Conservation (phyloP, 164 flowering plant species). For the Vitis cinerea region DNA sequence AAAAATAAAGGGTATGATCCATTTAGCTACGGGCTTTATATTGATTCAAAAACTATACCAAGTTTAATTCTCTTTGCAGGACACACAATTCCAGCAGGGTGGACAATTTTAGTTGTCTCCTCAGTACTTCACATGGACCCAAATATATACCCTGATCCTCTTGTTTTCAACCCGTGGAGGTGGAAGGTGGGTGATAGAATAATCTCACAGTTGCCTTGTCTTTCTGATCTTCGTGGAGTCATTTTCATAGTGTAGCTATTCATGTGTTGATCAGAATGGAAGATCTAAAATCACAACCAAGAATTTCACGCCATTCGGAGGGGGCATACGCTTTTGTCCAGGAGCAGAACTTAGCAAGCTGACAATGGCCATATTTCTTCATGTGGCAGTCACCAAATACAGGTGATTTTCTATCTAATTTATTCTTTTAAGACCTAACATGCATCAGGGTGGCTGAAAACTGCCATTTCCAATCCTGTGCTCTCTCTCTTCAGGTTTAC, state of each 20-base stretch:
- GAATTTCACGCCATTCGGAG: constrained; percentile 25
- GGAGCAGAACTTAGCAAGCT: constrained; percentile 12
- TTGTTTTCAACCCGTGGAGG: constrained; percentile 30
- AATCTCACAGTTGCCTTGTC: too few species aligned
- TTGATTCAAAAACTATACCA: neutral
- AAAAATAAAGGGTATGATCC: constrained; percentile 4
- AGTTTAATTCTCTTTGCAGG: constrained; percentile 6
- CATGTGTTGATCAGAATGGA: too few species aligned
- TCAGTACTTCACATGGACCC: constrained; percentile 22
- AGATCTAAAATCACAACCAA: neutral
- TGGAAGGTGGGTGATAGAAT: constrained; percentile 23
- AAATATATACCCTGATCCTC: constrained; percentile 22
- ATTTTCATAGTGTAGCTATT: too few species aligned
- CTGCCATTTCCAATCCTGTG: too few species aligned
- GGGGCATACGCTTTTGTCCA: constrained; percentile 16
- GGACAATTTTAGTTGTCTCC: constrained; percentile 25
- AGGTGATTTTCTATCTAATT: constrained; percentile 8
- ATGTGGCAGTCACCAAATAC: constrained; percentile 23
- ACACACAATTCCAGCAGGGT: constrained; percentile 34
- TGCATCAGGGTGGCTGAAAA: too few species aligned
- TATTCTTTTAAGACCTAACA: too few species aligned
- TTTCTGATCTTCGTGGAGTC: too few species aligned
- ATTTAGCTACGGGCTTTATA: neutral
- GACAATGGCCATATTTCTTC: constrained; percentile 14
- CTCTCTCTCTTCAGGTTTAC: constrained; percentile 10